phyloP scores from a whole-genome alignment of 2,329 filamentous ascomycete species.

The Aspergillus bombycis region DNA sequence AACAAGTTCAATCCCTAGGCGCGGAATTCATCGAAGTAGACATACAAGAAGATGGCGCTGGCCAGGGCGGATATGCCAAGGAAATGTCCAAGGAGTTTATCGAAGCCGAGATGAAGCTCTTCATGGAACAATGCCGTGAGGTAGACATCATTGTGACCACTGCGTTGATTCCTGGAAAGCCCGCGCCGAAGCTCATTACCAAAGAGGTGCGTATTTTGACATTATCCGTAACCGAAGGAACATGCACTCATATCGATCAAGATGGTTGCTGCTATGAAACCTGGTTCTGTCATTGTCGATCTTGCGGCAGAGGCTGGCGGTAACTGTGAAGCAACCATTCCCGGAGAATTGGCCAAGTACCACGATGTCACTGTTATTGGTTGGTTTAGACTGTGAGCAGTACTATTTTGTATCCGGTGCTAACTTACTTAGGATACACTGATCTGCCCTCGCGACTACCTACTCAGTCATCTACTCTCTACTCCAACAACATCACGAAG shows the following conservation, averaged over 20 bases:
- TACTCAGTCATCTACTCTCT: conserved; percentile 85
- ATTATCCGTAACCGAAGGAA: neutral
- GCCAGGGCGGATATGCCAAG: conserved; percentile 85
- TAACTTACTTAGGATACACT: conserved; percentile 65
- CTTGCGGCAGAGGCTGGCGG: conserved; percentile 85
- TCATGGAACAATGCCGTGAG: conserved; percentile 82
- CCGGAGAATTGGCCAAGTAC: conserved; percentile 70
- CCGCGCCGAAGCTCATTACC: conserved; percentile 81
- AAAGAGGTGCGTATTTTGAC: conserved; percentile 54
- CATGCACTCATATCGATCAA: conserved; percentile 33
- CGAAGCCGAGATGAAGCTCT: conserved; percentile 89
- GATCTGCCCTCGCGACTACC: conserved; percentile 84
- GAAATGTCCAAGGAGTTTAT: conserved; percentile 95
- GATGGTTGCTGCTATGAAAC: conserved; percentile 84
- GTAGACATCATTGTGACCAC: conserved; percentile 94
- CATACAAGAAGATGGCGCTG: conserved; percentile 80
- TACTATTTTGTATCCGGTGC: neutral
- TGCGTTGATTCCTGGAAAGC: conserved; percentile 83
- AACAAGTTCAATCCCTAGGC: conserved; percentile 87
- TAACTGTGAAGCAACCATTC: conserved; percentile 80
- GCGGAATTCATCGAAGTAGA: conserved; percentile 90
- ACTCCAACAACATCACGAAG: conserved; percentile 93
- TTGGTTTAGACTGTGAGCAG: conserved; percentile 38
- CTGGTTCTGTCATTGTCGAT: conserved; percentile 85
- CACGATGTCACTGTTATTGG: conserved; percentile 84